Percentiles rank a stretch among this genome's conserved stretches.
These are phyloP conservation scores for Mitragyna speciosa DNA, from an alignment of 257 asterid genomes.

Conservation along the genomic window DNA sequence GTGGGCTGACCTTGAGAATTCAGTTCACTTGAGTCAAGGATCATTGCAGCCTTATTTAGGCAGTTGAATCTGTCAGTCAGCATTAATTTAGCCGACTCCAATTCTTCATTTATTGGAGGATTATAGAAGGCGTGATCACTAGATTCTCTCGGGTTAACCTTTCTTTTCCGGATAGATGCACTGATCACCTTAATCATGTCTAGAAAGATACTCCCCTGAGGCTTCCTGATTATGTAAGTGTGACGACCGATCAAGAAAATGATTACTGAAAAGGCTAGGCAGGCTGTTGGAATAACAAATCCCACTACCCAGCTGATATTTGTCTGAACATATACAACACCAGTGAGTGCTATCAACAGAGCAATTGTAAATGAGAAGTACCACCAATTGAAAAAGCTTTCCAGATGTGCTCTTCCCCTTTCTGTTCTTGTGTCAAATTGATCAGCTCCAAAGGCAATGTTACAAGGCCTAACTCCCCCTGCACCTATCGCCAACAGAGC, in stretches of 20 bases:
- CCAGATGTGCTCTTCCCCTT: conserved; percentile 62
- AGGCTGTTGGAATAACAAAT: conserved; percentile 67
- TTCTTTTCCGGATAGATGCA: conserved; percentile 50
- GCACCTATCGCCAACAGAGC: conserved; percentile 69
- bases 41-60: conserved; percentile 62
- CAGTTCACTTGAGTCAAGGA: conserved; percentile 40
- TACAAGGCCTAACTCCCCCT: conserved; percentile 79
- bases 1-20: conserved; percentile 37
- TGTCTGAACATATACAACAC: conserved; percentile 70
- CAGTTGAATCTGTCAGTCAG: conserved; percentile 33
- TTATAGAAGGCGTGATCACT: conserved; percentile 26
- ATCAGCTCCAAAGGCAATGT: conserved; percentile 91
- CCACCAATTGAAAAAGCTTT: conserved; percentile 92
- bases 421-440: conserved; percentile 71
- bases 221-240: conserved; percentile 40
- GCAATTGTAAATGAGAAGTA: conserved; percentile 76
- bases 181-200: conserved; percentile 56
- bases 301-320: conserved; percentile 74
- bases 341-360: conserved; percentile 63
- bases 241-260: conserved; percentile 60
- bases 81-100: conserved; percentile 7
- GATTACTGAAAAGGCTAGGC: conserved; percentile 51
- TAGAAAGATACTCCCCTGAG: conserved; percentile 53
- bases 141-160: conserved; percentile 9
- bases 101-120: conserved; percentile 21